Evolutionary conservation across 345 rosid genomes (phyloP), one percentile per base, ranked within the genome.

Genomic region (Psidium friedrichsthalianum): DNA sequence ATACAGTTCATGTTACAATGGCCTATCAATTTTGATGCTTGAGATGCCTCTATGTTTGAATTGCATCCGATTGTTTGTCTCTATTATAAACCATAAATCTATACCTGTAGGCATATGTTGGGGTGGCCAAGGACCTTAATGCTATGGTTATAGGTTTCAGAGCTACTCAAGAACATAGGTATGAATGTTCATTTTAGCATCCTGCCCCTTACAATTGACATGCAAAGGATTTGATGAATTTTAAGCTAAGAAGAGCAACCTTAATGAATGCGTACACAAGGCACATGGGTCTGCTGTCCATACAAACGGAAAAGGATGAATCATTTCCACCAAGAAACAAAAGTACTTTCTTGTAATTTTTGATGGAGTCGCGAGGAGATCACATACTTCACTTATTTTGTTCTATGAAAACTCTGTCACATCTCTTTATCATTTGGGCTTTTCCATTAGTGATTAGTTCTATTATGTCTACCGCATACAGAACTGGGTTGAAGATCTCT

Each of bases 401-500:
- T 61, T 15, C 8, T 27, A 11, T 61, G 74, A 27, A 61, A 61
- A 6, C 14, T 61, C 9, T 29, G 40, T 82, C 21, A n/a, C 0
- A 0, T 82, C 83, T 82, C 47, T 59, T 27, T 83, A 16, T 52
- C 25, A 64, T 57, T 51, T 6, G 9, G 52, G 84, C 21, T 49
- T 58, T 61, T 85, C 52, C 4, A 5, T 83, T 24, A 44, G 49
- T 85, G 86, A 32, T 57, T 40, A 56, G 10, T 55, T 32, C 29
- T 18, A 42, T 80, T 49, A 59, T 40, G 61, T 49, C 52, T 88
- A 80, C 95, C 95, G 98, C 95, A 89, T 97, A 85, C 98, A 95
- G 92, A 97, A 97, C 82, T 97, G 99, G 98, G 85, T 95, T 84
- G 93, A 93, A 89, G 99, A 97, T 89, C 92, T 97, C 64, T 95